Percentiles rank a stretch among this genome's conserved stretches.
These are phyloP conservation scores for Solanum habrochaites DNA, from an alignment of 257 asterid species.

Conservation along the genomic window DNA sequence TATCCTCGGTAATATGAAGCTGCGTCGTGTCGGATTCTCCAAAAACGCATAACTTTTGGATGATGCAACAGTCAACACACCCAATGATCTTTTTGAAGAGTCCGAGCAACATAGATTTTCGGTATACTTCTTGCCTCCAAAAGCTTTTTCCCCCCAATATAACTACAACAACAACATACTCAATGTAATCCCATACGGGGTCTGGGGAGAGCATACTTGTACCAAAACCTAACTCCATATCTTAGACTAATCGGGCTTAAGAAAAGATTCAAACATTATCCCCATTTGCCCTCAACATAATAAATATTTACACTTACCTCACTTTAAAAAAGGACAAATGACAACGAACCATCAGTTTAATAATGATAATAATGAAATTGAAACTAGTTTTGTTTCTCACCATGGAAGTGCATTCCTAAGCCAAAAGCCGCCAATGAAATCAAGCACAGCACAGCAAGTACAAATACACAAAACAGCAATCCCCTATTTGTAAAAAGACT, in stretches of 20 bases:
- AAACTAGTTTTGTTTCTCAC: constrained; percentile 18
- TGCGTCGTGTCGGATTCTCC: fast-evolving
- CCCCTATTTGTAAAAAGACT: constrained; percentile 35
- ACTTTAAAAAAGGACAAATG: neutral
- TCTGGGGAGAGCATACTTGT: neutral
- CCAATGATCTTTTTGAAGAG: neutral
- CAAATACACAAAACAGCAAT: constrained; percentile 40
- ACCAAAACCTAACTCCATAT: neutral
- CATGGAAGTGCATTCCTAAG: constrained; percentile 53
- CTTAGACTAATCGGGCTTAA: neutral
- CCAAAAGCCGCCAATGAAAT: constrained; percentile 50
- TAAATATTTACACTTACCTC: neutral
- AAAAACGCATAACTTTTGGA: neutral
- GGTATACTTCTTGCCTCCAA: neutral
- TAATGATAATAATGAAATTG: neutral
- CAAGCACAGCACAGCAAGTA: constrained; percentile 41
- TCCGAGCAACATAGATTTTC: neutral
- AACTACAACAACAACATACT: neutral
- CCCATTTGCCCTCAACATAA: neutral
- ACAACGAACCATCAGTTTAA: neutral
- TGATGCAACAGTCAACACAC: neutral
- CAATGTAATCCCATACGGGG: neutral
- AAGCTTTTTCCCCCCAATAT: neutral
- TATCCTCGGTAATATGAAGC: neutral
- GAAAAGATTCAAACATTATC: neutral